phyloP scores from a whole-genome alignment of 129 eudicot species.

The Flaveria bidentis region DNA sequence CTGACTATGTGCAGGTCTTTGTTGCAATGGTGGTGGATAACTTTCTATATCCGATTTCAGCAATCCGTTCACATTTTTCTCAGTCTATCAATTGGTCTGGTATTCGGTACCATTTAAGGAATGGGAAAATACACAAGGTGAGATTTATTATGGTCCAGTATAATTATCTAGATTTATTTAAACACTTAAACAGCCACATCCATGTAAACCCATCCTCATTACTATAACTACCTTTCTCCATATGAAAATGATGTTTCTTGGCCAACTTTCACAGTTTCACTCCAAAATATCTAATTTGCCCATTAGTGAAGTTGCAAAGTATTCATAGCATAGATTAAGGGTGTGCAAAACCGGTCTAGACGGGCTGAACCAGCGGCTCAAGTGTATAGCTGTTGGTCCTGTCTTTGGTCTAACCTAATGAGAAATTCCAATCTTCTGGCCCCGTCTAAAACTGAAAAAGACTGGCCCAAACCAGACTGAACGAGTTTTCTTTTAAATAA shows the following conservation, averaged over 20 bases:
- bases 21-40: slow-evolving; percentile 93
- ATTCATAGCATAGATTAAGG: background rate
- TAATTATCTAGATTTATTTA: background rate
- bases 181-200: background rate
- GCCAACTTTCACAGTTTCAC: slow-evolving; percentile 3
- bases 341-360: background rate
- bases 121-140: slow-evolving; percentile 88
- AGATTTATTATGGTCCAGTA: slow-evolving; percentile 10
- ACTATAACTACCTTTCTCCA: background rate
- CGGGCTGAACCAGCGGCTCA: background rate
- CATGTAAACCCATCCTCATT: slow-evolving; percentile 10
- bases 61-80: slow-evolving; percentile 86
- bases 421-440: background rate
- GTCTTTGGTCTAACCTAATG: background rate
- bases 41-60: slow-evolving; percentile 79
- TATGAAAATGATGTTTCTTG: background rate
- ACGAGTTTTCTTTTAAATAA: background rate
- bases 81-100: slow-evolving; percentile 98
- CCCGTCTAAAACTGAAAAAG: background rate
- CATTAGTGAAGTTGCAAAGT: background rate
- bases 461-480: background rate
- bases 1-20: slow-evolving; percentile 62
- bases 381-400: background rate
- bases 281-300: background rate
- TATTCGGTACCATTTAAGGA: slow-evolving; percentile 80